Percentiles rank a stretch among this genome's conserved stretches.
phyloP scores from a whole-genome alignment of 768 basidiomycete genomes.

The Suillus bovinus region DNA sequence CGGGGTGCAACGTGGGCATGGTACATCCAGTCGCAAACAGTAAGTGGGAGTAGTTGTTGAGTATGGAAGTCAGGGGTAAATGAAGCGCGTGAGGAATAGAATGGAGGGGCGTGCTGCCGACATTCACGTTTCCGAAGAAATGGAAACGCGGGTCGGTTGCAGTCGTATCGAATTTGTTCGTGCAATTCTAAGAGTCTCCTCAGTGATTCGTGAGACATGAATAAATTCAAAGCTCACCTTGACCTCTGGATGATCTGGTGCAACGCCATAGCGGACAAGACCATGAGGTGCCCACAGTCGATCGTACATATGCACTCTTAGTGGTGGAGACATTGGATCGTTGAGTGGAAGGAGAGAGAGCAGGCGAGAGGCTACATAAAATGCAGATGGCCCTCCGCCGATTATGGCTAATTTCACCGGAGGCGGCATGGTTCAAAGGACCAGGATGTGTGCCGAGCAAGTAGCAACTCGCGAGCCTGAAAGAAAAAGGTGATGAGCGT shows the following conservation, averaged over 20 bases:
- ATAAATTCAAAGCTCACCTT: slow-evolving; percentile 50
- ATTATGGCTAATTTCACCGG: slow-evolving; percentile 81
- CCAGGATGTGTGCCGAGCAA: not conserved
- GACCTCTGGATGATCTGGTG: slow-evolving; percentile 98
- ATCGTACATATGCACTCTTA: slow-evolving; percentile 87
- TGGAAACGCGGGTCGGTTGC: slow-evolving; percentile 79
- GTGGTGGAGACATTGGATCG: slow-evolving; percentile 32
- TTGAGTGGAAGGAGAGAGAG: slow-evolving; percentile 56
- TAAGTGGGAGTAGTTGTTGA: slow-evolving; percentile 79
- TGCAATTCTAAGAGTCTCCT: slow-evolving; percentile 75
- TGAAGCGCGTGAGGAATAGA: slow-evolving; percentile 53
- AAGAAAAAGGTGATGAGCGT: not conserved
- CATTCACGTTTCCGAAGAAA: slow-evolving; percentile 90
- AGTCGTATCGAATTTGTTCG: slow-evolving; percentile 87
- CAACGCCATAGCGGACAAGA: slow-evolving; percentile 93
- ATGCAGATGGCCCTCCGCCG: slow-evolving; percentile 95
- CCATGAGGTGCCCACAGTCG: slow-evolving; percentile 94
- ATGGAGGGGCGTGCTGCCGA: slow-evolving; percentile 38
- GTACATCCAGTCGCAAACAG: slow-evolving; percentile 88
- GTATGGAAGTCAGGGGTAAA: slow-evolving; percentile 61
- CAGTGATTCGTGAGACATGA: slow-evolving; percentile 14
- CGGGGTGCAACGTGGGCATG: slow-evolving; percentile 57
- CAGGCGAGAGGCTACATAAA: slow-evolving; percentile 90
- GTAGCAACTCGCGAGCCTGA: not conserved
- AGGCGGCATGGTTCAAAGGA: slow-evolving; percentile 13